Base-by-base conservation (phyloP, 176 grass and related monocot species). In the Neostapfia colusana region DNA sequence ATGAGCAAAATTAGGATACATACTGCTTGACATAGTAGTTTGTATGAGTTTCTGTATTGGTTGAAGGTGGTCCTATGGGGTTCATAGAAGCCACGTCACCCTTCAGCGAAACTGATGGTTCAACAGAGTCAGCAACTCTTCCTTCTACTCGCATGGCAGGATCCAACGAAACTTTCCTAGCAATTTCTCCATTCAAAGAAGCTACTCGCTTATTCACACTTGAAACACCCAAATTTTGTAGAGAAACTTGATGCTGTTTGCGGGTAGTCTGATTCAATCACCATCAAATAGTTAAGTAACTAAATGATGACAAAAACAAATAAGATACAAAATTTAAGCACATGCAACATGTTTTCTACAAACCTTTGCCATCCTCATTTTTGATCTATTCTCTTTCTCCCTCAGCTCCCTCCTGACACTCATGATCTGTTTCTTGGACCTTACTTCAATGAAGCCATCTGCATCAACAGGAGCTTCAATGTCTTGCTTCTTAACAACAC, bases 401-500 rank as follows among this genome's bases (percentile, higher is more conserved):
- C 89, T 94, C 83, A 87, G 89, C 59, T 95, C 95, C 84, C 91
- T 85, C 40, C 91, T 93, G 53, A 94, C 95, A 92, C 63, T 98
- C 70, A 98, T 76, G 69, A 98, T 92, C 56, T 98, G 95, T 58
- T 87, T 94, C 77, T 95, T 98, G 63, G 95, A 98, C 76, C 91
- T 98, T 79, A 98, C 95, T 86, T 98, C 90, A 69, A 98, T 98
- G 67, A 98, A 98, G 68, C 91, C 95, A 98, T 98, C 91, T 79
- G 89, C 95, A 82, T 98, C 91, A 84, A 84, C 88, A 73, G 91
- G 95, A 28, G 84, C 77, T 72, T 98, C 95, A 77, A 98, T 88
- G 28, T 91, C 95, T 77, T 88, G 87, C 46, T 94, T 91, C 79
- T 90, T 91, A 79, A 92, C 86, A 84, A 97, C 83, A 65, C 76